These are phyloP conservation scores for Mycena polygramma DNA, from an alignment of 768 basidiomycete genomes.

Conservation along the genomic window DNA sequence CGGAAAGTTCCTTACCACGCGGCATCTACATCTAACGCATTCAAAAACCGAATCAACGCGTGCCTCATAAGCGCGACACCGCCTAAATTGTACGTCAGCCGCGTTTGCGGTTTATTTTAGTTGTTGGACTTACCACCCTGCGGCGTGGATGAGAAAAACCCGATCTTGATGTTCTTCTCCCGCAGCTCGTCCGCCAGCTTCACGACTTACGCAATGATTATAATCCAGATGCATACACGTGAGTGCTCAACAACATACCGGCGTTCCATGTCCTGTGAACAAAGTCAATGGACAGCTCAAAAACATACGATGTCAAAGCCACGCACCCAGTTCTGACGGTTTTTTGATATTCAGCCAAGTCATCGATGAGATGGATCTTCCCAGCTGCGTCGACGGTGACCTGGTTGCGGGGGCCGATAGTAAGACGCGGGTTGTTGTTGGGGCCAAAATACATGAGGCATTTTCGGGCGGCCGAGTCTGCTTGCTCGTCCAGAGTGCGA, in stretches of 20 bases:
- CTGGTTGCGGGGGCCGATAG: constrained; percentile 86
- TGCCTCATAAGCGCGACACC: constrained; percentile 99
- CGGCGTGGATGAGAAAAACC: constrained; percentile 95
- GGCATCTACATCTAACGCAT: constrained; percentile 82
- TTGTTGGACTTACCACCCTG: constrained; percentile 78
- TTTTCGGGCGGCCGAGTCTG: constrained; percentile 89
- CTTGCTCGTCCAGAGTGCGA: constrained; percentile 86
- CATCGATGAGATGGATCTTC: constrained; percentile 88
- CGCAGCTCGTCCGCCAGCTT: constrained; percentile 88
- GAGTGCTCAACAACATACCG: too few relatives aligned
- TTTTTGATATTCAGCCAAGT: constrained; percentile 81
- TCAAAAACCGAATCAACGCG: constrained; percentile 89
- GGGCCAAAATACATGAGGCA: constrained; percentile 88
- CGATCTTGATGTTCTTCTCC: constrained; percentile 89
- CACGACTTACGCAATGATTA: constrained; percentile 54
- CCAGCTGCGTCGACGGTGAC: constrained; percentile 91
- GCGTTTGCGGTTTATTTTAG: not conserved
- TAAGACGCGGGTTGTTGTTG: constrained; percentile 85
- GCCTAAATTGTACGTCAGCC: constrained; percentile 59
- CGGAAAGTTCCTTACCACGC: constrained; percentile 71
- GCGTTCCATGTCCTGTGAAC: constrained; percentile 78
- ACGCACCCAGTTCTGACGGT: constrained; percentile 73
- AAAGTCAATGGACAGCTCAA: constrained; percentile 25
- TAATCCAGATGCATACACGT: too few relatives aligned
- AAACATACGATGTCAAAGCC: not conserved